Percentiles rank a stretch among this genome's conserved stretches.
These are phyloP conservation scores for Eucalyptus globulus DNA, from an alignment of 345 rosid species.

Conservation along the genomic window DNA sequence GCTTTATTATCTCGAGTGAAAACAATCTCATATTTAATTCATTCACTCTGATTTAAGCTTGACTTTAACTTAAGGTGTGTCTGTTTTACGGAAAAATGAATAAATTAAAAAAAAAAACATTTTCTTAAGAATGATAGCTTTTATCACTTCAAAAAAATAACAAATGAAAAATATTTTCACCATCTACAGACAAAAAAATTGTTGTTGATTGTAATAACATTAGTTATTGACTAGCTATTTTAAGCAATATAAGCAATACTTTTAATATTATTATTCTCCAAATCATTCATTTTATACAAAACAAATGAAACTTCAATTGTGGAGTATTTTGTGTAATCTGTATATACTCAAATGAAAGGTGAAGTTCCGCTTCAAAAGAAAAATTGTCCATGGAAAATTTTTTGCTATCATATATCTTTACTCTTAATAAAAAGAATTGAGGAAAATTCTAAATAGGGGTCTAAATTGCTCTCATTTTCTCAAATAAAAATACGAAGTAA, in stretches of 20 bases:
- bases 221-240: background rate
- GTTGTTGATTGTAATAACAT: rapidly evolving
- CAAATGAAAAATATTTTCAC: background rate
- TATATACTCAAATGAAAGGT: background rate
- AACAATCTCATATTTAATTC: background rate
- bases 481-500: rapidly evolving
- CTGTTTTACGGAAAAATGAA: background rate
- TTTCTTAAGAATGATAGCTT: rapidly evolving
- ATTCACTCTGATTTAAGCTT: background rate
- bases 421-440: background rate
- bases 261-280: background rate
- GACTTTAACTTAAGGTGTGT: background rate
- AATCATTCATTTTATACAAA: background rate
- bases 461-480: too few species aligned
- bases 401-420: background rate
- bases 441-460: too few species aligned
- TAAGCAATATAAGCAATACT: background rate
- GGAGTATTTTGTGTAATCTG: background rate
- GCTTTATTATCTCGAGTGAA: background rate
- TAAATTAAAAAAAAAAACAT: rapidly evolving
- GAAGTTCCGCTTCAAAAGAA: background rate
- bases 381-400: background rate
- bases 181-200: background rate
- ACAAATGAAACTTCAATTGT: background rate
- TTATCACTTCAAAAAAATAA: rapidly evolving